A percentile compares a stretch with the other conserved stretches of the same genome.
Conservation (phyloP, 176 grass and related monocot genomes). For the Carex parvula region DNA sequence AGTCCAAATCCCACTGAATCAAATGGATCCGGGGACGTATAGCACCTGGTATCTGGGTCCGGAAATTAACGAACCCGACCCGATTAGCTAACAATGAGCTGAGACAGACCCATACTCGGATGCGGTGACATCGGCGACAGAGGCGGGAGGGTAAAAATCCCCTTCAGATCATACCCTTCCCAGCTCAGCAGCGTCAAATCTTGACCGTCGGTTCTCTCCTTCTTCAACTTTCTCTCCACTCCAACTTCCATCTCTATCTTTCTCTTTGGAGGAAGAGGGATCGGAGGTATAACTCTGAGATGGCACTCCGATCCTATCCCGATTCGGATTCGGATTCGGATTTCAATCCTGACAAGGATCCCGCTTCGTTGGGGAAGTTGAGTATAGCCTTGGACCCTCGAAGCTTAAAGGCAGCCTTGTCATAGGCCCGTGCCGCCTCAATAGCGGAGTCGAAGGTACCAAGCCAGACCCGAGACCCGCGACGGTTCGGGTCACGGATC, state of each 20-base stretch:
- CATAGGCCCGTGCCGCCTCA: conserved; percentile 26
- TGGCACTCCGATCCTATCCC: background rate
- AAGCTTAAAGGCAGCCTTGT: conserved; percentile 23
- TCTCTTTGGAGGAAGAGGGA: conserved; percentile 26
- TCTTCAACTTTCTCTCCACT: background rate
- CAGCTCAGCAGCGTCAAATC: conserved; percentile 31
- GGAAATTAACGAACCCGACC: background rate
- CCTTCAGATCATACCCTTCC: conserved; percentile 28
- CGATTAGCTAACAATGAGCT: conserved; percentile 26
- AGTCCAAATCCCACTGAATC: conserved; percentile 9
- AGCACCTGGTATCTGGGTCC: background rate
- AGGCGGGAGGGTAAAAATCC: conserved; percentile 34
- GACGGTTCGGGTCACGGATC: conserved; percentile 16
- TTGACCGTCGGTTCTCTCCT: background rate
- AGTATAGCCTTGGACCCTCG: conserved; percentile 22
- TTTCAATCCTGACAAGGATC: background rate
- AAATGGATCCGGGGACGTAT: background rate
- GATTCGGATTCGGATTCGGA: background rate
- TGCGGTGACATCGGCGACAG: conserved; percentile 29
- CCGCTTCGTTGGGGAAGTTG: conserved; percentile 11
- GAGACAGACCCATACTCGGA: background rate
- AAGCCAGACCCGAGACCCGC: conserved; percentile 24
- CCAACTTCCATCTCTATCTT: conserved; percentile 12
- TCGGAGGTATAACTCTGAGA: conserved; percentile 10
- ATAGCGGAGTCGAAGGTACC: conserved; percentile 23